These are phyloP conservation scores for Thermothielavioides terrestris DNA, from an alignment of 495 filamentous ascomycete genomes.

Conservation along the genomic window DNA sequence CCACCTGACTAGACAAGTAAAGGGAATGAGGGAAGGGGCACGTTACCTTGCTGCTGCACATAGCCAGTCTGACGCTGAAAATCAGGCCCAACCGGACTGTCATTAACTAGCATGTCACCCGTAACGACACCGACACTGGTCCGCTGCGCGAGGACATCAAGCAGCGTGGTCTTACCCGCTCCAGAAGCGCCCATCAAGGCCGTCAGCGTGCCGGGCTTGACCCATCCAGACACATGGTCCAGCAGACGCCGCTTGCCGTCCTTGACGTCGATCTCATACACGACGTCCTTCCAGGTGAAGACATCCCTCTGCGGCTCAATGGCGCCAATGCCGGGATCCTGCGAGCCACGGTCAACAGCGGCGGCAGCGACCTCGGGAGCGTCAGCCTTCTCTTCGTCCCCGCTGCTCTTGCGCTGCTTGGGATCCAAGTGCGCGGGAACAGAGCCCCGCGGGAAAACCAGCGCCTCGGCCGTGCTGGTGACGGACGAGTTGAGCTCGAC, in stretches of 20 bases:
- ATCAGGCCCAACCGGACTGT: constrained; percentile 52
- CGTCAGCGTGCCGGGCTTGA: constrained; percentile 70
- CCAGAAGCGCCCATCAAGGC: constrained; percentile 79
- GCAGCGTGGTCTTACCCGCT: constrained; percentile 64
- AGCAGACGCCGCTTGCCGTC: constrained; percentile 53
- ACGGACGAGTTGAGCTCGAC: constrained; percentile 42
- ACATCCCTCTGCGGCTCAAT: constrained; percentile 44
- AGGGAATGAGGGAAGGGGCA: not conserved
- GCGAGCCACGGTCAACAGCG: not conserved
- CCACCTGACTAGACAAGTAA: not conserved
- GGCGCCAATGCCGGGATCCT: constrained; percentile 24
- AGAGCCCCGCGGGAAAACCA: constrained; percentile 26
- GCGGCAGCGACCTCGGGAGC: not conserved
- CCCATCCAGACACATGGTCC: constrained; percentile 63
- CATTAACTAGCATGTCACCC: constrained; percentile 71
- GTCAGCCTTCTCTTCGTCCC: constrained; percentile 33
- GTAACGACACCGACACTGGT: constrained; percentile 60
- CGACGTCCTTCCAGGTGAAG: constrained; percentile 55
- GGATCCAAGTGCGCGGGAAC: constrained; percentile 15
- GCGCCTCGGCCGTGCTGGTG: constrained; percentile 21
- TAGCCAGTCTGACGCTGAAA: constrained; percentile 85
- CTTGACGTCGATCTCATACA: constrained; percentile 55
- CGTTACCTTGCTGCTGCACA: constrained; percentile 79
- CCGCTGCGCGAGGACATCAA: constrained; percentile 63
- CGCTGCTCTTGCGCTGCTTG: constrained; percentile 10